Evolutionary conservation across 176 grass and related monocot genomes (phyloP).

Genomic region (Triticum urartu): DNA sequence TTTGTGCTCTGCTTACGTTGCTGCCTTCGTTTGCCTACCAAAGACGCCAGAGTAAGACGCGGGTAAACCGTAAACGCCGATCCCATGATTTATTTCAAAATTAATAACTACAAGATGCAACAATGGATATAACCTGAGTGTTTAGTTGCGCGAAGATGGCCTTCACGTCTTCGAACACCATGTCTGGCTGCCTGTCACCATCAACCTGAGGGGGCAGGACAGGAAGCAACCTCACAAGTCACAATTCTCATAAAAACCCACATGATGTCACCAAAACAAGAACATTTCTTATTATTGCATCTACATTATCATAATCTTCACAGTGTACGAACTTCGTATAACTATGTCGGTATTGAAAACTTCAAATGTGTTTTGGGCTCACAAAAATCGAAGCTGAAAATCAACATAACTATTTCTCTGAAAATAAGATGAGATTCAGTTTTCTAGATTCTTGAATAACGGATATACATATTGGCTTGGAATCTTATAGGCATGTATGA

Average conservation of each 20-base stretch:
- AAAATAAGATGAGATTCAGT: no score
- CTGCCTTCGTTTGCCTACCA: slow-evolving; percentile 2
- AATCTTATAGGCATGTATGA: no score
- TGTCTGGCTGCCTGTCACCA: slow-evolving; percentile 42
- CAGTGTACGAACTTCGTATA: background rate
- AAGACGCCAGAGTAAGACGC: background rate
- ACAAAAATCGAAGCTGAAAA: no score
- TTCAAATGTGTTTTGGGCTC: background rate
- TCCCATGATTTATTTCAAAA: background rate
- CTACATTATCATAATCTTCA: background rate
- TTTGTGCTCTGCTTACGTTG: background rate
- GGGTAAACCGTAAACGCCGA: background rate
- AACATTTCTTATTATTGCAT: background rate
- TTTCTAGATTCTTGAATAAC: no score
- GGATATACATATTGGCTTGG: no score
- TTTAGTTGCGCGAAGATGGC: slow-evolving; percentile 32
- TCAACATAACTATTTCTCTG: no score
- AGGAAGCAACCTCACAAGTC: background rate
- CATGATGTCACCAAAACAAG: background rate
- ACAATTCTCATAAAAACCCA: background rate
- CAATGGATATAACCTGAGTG: slow-evolving; percentile 22
- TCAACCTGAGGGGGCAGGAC: slow-evolving; percentile 35
- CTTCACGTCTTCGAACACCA: slow-evolving; percentile 60
- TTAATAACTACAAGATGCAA: background rate
- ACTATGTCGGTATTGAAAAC: background rate